These are phyloP conservation scores for Hymenoscyphus infarciens DNA, from an alignment of 2,329 filamentous ascomycete species.

Conservation along the genomic window DNA sequence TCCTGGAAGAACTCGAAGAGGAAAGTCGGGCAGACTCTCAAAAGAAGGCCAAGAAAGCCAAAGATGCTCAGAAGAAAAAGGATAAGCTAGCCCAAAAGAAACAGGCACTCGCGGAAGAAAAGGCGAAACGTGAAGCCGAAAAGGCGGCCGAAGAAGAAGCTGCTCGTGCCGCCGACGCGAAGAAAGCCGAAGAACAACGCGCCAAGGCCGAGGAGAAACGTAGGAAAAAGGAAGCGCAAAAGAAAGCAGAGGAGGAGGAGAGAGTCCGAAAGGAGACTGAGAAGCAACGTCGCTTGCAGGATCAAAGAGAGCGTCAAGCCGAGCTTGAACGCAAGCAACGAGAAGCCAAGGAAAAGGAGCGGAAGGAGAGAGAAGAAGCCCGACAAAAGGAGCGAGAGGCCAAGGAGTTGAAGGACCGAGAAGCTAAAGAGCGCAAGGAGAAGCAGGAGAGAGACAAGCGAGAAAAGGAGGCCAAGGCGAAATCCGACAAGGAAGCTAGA, in stretches of 20 bases:
- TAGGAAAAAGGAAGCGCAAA: slow-evolving; percentile 86
- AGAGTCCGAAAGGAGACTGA: slow-evolving; percentile 81
- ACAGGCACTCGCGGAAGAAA: slow-evolving; percentile 85
- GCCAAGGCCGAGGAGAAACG: slow-evolving; percentile 84
- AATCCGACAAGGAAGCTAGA: slow-evolving; percentile 43
- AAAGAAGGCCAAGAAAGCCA: slow-evolving; percentile 87
- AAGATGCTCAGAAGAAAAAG: slow-evolving; percentile 92
- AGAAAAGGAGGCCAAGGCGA: slow-evolving; percentile 52
- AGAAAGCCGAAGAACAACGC: slow-evolving; percentile 75
- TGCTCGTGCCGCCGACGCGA: slow-evolving; percentile 69
- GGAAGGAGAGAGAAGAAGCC: slow-evolving; percentile 79
- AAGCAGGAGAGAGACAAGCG: slow-evolving; percentile 57
- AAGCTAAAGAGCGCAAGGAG: slow-evolving; percentile 53
- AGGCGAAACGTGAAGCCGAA: slow-evolving; percentile 81
- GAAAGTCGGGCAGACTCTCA: slow-evolving; percentile 73
- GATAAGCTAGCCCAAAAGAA: slow-evolving; percentile 90
- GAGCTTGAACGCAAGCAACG: slow-evolving; percentile 81
- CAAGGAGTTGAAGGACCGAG: slow-evolving; percentile 61
- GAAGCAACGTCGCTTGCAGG: slow-evolving; percentile 70
- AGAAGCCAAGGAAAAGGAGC: slow-evolving; percentile 76
- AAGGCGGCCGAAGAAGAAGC: slow-evolving; percentile 84
- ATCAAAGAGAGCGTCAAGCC: slow-evolving; percentile 81
- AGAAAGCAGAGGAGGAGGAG: slow-evolving; percentile 87
- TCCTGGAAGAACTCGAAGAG: slow-evolving; percentile 87
- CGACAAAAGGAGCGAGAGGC: slow-evolving; percentile 75